Conservation (phyloP, 345 rosid species). For the Syzygium jambos region DNA sequence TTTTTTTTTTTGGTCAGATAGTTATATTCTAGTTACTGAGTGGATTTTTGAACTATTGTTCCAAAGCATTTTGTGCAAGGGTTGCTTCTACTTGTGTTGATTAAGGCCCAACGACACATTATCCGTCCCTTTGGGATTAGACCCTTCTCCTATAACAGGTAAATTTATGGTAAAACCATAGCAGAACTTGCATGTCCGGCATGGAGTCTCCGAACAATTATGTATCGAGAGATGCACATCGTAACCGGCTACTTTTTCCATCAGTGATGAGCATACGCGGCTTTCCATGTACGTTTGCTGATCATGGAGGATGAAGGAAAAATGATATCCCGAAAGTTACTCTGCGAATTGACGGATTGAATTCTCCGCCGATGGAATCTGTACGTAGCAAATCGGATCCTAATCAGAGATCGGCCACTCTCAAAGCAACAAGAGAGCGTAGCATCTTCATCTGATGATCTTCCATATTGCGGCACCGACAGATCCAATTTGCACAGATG, state of each 20-base stretch:
- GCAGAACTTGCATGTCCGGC: accelerated
- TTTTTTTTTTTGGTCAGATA: too few relatives aligned
- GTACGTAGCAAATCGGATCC: not conserved
- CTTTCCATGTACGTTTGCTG: not conserved
- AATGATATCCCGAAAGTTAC: not conserved
- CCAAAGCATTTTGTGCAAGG: too few relatives aligned
- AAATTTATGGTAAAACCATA: not conserved
- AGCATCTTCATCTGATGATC: not conserved
- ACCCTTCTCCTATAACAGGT: not conserved
- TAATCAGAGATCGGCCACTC: not conserved
- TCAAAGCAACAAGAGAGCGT: not conserved
- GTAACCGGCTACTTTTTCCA: too few relatives aligned
- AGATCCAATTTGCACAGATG: not conserved
- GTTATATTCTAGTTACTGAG: too few relatives aligned
- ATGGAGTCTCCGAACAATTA: not conserved
- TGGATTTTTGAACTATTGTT: too few relatives aligned
- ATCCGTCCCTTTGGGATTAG: not conserved
- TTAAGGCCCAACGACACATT: not conserved
- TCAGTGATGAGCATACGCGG: not conserved
- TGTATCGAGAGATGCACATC: not conserved
- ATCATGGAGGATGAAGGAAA: not conserved
- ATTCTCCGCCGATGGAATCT: not conserved
- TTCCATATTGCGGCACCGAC: not conserved
- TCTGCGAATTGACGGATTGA: not conserved
- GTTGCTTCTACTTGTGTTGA: not conserved